Evolutionary conservation across 2,329 filamentous ascomycete species (phyloP).

Genomic region (Phialophora verrucosa): DNA sequence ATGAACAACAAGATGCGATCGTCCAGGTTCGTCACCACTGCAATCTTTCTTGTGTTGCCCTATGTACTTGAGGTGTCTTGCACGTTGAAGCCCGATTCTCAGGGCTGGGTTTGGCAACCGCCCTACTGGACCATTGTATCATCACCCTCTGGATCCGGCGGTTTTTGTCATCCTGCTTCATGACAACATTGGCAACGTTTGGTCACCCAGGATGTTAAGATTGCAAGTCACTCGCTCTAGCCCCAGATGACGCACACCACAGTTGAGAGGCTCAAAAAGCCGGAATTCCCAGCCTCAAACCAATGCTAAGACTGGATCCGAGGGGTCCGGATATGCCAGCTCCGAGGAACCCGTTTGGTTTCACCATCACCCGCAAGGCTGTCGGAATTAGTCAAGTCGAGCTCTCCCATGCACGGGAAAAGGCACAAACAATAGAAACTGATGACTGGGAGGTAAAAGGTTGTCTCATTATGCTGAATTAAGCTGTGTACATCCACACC

Average conservation of each 20-base stretch:
- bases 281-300: constrained; percentile 1
- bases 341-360: constrained; percentile 22
- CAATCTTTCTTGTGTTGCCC: neutral
- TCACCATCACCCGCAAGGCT: constrained; percentile 21
- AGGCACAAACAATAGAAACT: constrained; percentile 4
- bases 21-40: neutral
- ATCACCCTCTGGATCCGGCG: neutral
- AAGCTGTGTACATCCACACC: constrained; percentile 30
- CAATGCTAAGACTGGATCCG: constrained; percentile 3
- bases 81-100: neutral
- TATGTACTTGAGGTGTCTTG: neutral
- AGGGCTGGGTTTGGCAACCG: neutral
- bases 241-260: constrained; percentile 12
- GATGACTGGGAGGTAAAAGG: constrained; percentile 12
- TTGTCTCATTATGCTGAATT: constrained; percentile 38
- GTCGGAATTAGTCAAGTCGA: constrained; percentile 10
- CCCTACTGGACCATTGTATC: neutral
- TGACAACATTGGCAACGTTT: constrained; percentile 3
- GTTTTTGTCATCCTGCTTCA: constrained; percentile 19
- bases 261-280: neutral
- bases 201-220: neutral
- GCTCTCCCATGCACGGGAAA: neutral
- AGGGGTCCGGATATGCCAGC: constrained; percentile 22
- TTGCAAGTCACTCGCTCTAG: neutral
- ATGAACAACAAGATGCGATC: neutral